Percentiles rank a stretch among this genome's conserved stretches.
Conservation (phyloP, 2,329 filamentous ascomycete species). For the Ustulina deusta region DNA sequence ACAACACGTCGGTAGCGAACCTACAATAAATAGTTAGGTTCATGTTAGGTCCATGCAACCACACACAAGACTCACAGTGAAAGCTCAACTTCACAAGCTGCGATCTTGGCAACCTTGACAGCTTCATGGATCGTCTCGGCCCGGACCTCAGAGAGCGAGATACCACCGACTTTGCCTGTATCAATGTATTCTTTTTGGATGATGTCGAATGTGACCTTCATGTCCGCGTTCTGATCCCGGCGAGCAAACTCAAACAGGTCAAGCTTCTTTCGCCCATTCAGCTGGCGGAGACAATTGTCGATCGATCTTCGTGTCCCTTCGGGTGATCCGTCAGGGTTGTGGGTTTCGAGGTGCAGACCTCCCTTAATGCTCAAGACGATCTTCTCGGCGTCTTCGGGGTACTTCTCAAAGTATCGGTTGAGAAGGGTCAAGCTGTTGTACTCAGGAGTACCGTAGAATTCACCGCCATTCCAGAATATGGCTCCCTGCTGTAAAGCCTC, state of each 20-base stretch:
- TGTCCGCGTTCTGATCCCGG: constrained; percentile 57
- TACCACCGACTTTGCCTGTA: constrained; percentile 56
- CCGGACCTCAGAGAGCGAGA: constrained; percentile 56
- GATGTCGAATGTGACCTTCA: constrained; percentile 52
- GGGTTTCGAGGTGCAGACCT: constrained; percentile 53
- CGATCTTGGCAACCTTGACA: constrained; percentile 52
- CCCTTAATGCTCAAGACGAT: constrained; percentile 70
- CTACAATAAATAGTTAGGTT: constrained; percentile 39
- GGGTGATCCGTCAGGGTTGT: constrained; percentile 59
- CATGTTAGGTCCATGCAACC: constrained; percentile 31
- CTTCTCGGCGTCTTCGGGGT: constrained; percentile 68
- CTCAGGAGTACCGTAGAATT: constrained; percentile 66
- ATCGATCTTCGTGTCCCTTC: constrained; percentile 62
- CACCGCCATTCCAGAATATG: constrained; percentile 66
- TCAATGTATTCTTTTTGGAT: constrained; percentile 55
- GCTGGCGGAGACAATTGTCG: constrained; percentile 59
- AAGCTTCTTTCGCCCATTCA: constrained; percentile 61
- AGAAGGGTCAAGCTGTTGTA: constrained; percentile 66
- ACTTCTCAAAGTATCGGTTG: constrained; percentile 66
- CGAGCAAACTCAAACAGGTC: constrained; percentile 67
- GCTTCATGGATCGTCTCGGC: constrained; percentile 55
- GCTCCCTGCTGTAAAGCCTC: constrained; percentile 56
- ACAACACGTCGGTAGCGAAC: constrained; percentile 45
- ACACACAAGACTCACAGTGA: constrained; percentile 48
- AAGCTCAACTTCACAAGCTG: constrained; percentile 56